Evolutionary conservation across 352 stramenopile species (phyloP).

Genomic region (Pythium chondricola): DNA sequence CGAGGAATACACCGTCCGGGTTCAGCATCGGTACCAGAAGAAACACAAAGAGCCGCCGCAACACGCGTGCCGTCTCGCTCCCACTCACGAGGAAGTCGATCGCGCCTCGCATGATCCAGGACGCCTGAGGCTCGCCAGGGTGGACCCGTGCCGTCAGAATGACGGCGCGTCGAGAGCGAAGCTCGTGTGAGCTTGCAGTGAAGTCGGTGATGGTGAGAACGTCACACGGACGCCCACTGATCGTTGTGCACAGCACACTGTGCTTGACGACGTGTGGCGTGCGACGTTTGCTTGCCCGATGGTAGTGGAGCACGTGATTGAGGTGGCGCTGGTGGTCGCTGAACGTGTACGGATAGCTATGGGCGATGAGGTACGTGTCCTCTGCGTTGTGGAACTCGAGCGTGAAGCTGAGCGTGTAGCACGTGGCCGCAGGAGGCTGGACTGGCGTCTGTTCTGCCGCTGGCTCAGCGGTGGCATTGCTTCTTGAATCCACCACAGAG

Average conservation of each 20-base stretch:
- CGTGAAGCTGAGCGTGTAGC: conserved; percentile 88
- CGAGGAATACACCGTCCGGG: conserved; percentile 90
- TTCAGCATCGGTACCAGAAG: conserved; percentile 93
- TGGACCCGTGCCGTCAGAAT: conserved; percentile 87
- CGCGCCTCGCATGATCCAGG: conserved; percentile 92
- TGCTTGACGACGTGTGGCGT: conserved; percentile 30
- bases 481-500: neutral
- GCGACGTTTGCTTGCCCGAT: neutral
- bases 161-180: conserved; percentile 36
- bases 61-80: conserved; percentile 40
- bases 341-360: conserved; percentile 91
- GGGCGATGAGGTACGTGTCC: conserved; percentile 87
- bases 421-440: conserved; percentile 20
- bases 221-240: conserved; percentile 54
- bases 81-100: conserved; percentile 87
- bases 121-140: conserved; percentile 87
- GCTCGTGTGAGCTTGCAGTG: conserved; percentile 20
- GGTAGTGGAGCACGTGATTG: conserved; percentile 21
- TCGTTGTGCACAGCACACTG: conserved; percentile 48
- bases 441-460: neutral
- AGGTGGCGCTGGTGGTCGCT: conserved; percentile 74
- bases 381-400: conserved; percentile 67
- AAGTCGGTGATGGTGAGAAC: conserved; percentile 77
- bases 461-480: neutral
- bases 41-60: conserved; percentile 89